A percentile compares a stretch with the other conserved stretches of the same genome.
Evolutionary conservation across 2,329 filamentous ascomycete species (phyloP).

Genomic region (Rachicladosporium sp.): DNA sequence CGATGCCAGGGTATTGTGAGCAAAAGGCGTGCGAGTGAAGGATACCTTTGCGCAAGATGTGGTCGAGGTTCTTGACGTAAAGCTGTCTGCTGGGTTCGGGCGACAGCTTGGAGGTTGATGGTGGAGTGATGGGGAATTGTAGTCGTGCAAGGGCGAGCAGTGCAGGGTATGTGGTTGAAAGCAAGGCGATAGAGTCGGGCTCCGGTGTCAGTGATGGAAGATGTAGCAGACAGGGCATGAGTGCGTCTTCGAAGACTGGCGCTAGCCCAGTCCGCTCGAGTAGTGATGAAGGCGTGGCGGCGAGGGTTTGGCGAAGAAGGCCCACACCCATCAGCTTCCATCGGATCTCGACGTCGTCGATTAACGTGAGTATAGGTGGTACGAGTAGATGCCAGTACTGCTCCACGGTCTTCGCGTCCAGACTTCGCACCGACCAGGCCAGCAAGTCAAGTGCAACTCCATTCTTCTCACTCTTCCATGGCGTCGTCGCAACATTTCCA

Average conservation of each 20-base stretch:
- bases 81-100: slow-evolving; percentile 23
- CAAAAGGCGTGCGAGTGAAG: slow-evolving; percentile 41
- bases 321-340: slow-evolving; percentile 46
- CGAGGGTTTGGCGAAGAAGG: slow-evolving; percentile 44
- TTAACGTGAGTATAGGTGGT: slow-evolving; percentile 56
- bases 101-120: slow-evolving; percentile 1
- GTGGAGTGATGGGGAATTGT: slow-evolving; percentile 21
- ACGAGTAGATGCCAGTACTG: slow-evolving; percentile 55
- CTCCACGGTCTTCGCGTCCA: slow-evolving; percentile 40
- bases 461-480: slow-evolving; percentile 47
- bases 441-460: slow-evolving; percentile 44
- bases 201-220: slow-evolving; percentile 68
- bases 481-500: slow-evolving; percentile 31
- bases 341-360: slow-evolving; percentile 48
- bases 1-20: slow-evolving; percentile 45
- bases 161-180: slow-evolving; percentile 53
- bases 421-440: slow-evolving; percentile 45
- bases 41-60: slow-evolving; percentile 30
- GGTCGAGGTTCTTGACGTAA: slow-evolving; percentile 30
- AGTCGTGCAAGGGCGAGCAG: slow-evolving; percentile 46
- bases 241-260: slow-evolving; percentile 54
- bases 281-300: slow-evolving; percentile 39
- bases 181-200: slow-evolving; percentile 51
- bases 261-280: slow-evolving; percentile 53
- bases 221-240: slow-evolving; percentile 59